Evolutionary conservation across 2,329 filamentous ascomycete species (phyloP), one percentile per base, ranked within the genome.

Genomic region (Achaetomium macrosporum): DNA sequence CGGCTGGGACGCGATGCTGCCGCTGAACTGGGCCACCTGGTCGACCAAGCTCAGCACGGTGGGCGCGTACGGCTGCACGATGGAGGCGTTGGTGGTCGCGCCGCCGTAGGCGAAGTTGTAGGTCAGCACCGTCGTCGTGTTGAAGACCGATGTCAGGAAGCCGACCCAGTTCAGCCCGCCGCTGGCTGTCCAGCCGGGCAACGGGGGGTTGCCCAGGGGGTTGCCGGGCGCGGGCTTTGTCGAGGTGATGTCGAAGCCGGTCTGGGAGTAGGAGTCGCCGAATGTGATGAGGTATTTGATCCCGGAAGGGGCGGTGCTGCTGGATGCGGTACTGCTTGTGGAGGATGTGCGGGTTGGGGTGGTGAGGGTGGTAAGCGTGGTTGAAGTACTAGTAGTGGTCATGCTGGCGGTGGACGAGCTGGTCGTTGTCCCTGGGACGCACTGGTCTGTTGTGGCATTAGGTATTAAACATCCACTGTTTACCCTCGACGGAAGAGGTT

Each of bases 201-300:
- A 76, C 1, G 68, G 44, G 0, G 82, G 82, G 66, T 85, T 85
- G 10, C 82, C 82, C 56, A 85, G 69, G 0, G 82, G 80, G 60
- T 83, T 81, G 6, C 67, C 65, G 5, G 69, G 55, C n/a, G 69
- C 74, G 11, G 82, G 79, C 52, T 81, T 76, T 1, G 70, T 66
- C 17, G 68, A 67, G 35, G 66, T 68, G 43, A 75, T 63, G 58
- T 80, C 67, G 68, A 84, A 85, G 40, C 76, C 76, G 2, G 78
- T 82, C 56, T 76, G 74, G 1, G 78, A 78, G 66, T 83, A 84
- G 2, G 78, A 82, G 61, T 84, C 77, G 40, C 81, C 80, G 58
- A 74, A 74, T 8, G 67, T 71, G 54, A 74, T 72, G 53, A 74
- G 66, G 53, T 71, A 73, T 41, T 68, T 63, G 5, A 55, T 36